Evolutionary conservation across 176 grass and related monocot genomes (phyloP), one percentile per base, ranked within the genome.

Genomic region (Triticum dicoccoides): DNA sequence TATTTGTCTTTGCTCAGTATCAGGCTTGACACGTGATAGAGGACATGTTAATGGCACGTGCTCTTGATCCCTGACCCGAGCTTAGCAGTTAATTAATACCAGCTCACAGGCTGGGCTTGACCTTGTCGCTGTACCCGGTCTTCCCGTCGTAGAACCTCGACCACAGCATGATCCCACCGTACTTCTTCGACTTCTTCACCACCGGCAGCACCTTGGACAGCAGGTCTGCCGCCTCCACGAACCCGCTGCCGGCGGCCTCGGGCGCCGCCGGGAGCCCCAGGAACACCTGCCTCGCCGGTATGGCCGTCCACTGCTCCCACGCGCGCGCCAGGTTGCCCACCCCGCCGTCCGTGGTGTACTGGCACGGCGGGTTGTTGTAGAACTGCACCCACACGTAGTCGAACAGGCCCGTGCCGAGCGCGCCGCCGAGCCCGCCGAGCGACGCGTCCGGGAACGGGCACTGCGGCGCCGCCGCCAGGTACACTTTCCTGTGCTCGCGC

Each of bases 381-480:
- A 97, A 97, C 87, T 97, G 95, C 54, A 97, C 87, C 95, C 95
- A 97, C 33, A 97, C 91, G 89, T 95, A 95, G 87, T 97, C 89
- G 59, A 97, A 95, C 34, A 91, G 76, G 1, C 90, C 90, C 11
- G 93, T 95, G 3, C 17, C 4, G 3, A 95, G 86, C 39, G 93
- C 93, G 4, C 44, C 21, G 5, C 92, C 56, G 56, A 21, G 20
- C 11, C 8, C 74, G 47, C 74, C 90, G 21, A 92, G 63, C 65
- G 83, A 95, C 67, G 90, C 88, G 74, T 95, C 93, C 11, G 93
- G 93, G 76, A 90, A 95, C 30, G 93, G 93, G 75, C 93, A 95
- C 83, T 95, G 93, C 34, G 93, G 93, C 17, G 93, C 93, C 8
- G 93, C 90, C 6, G 80, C 51, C 8, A 95, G 79, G 76, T 90